Conservation (phyloP, 1,139 yeast genomes). For the Diutina sp. region DNA sequence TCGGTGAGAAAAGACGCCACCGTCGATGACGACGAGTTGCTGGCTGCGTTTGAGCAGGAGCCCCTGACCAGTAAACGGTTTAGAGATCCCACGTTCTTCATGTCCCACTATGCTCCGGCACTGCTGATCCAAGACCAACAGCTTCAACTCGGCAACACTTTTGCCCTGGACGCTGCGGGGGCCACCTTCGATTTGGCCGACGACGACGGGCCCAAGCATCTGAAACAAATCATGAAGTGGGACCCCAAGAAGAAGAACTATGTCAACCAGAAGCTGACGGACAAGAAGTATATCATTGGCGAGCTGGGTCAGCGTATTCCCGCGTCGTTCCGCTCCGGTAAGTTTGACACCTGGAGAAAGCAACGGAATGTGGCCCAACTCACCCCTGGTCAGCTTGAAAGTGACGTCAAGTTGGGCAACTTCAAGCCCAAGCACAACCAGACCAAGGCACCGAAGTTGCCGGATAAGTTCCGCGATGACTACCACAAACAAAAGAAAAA, state of each 20-base stretch:
- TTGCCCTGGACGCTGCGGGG: conserved; percentile 69
- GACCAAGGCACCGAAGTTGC: conserved; percentile 71
- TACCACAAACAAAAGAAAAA: conserved; percentile 73
- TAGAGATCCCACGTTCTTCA: conserved; percentile 73
- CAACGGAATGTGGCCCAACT: conserved; percentile 44
- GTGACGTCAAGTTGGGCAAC: conserved; percentile 14
- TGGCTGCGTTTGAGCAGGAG: conserved; percentile 40
- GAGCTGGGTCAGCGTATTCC: conserved; percentile 93
- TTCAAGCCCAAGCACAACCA: conserved; percentile 64
- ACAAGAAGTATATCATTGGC: conserved; percentile 80
- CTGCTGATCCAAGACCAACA: conserved; percentile 79
- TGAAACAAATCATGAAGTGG: conserved; percentile 77
- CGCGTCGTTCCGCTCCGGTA: conserved; percentile 84
- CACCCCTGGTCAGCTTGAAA: conserved; percentile 45
- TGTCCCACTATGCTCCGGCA: conserved; percentile 85
- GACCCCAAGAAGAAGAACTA: conserved; percentile 90
- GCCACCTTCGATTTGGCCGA: conserved; percentile 79
- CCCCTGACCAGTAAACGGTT: conserved; percentile 37
- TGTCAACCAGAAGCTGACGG: conserved; percentile 68
- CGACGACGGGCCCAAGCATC: conserved; percentile 60
- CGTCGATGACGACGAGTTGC: conserved; percentile 36
- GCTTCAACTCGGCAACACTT: conserved; percentile 40
- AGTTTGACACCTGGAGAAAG: conserved; percentile 83
- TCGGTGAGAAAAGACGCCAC: conserved; percentile 9
- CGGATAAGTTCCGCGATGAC: conserved; percentile 84